Evolutionary conservation across 2,329 filamentous ascomycete genomes (phyloP), one percentile per base, ranked within the genome.

Genomic region (Sporothrix pallida): DNA sequence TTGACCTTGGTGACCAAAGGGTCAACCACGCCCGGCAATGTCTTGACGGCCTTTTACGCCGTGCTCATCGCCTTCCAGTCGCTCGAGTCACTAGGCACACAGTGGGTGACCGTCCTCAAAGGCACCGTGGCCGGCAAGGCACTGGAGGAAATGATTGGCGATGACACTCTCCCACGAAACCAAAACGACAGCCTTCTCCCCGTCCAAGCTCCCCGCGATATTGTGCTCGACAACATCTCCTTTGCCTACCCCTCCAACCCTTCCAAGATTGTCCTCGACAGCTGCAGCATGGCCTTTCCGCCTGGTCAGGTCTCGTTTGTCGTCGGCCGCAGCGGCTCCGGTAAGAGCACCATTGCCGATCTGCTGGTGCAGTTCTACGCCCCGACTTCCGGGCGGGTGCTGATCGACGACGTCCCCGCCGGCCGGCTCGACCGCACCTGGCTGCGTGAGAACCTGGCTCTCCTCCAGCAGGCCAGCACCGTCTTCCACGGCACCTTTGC

Each of bases 261-360:
- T 0, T 82, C 87, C 1, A 86, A 87, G 20, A 79, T 82, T 0
- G 90, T 91, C 1, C 84, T 98, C 10, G 82, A 87, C 0, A 82
- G 87, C 7, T 87, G 88, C 0, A 90, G 86, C 0, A 87, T 98
- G 75, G 87, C 86, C 76, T 95, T 98, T 73, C 88, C 90, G 0
- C 86, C 91, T 0, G 91, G 92, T 0, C 86, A 92, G 75, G 89
- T 91, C 2, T 93, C 90, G 0, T 98, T 96, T 78, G 85, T 98
- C 1, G 89, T 98, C 69, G 96, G 95, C 0, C 88, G 87, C 78
- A 97, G 94, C 78, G 96, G 96, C 0, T 97, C 93, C 1, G 95
- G 95, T 0, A 98, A 98, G 81, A 97, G 94, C 77, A 98, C 95
- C 0, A 79, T 98, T 1, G 91, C 92, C 0, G 94, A 93, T 79